A percentile compares a stretch with the other conserved stretches of the same genome.
Evolutionary conservation across 2,329 filamentous ascomycete genomes (phyloP).

Genomic region (Fusarium sp.): DNA sequence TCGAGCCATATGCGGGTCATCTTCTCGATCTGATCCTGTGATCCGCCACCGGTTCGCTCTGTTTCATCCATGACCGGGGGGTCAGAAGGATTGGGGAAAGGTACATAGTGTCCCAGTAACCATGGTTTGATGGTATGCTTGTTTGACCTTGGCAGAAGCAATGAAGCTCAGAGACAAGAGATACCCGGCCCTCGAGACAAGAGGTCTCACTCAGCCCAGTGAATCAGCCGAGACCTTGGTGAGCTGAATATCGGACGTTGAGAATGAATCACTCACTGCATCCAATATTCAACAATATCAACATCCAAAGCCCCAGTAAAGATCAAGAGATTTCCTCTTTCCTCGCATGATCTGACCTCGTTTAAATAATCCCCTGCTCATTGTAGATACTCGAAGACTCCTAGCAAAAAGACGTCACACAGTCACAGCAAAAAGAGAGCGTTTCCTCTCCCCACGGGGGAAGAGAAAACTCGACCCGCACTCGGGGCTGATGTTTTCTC

Average conservation of each 20-base stretch:
- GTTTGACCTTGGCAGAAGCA: neutral
- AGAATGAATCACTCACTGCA: neutral
- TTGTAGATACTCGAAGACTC: neutral
- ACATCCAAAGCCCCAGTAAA: neutral
- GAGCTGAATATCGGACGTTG: neutral
- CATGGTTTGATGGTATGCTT: neutral
- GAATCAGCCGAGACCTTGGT: neutral
- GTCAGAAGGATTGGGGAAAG: neutral
- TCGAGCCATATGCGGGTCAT: constrained; percentile 22
- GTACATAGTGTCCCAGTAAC: neutral
- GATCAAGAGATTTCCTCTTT: neutral
- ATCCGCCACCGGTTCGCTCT: constrained; percentile 16
- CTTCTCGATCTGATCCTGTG: constrained; percentile 20
- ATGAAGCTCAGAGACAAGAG: neutral
- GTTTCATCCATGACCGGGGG: constrained; percentile 22
- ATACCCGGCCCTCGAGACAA: neutral
- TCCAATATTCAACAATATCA: neutral
- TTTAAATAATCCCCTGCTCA: neutral
- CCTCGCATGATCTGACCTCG: neutral
- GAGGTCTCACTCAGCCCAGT: neutral
- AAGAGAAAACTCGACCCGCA: constrained; percentile 18
- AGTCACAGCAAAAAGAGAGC: neutral
- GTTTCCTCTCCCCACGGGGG: constrained; percentile 31
- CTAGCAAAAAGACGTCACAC: neutral
- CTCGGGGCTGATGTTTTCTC: constrained; percentile 1